Base-by-base conservation (phyloP, 2,329 filamentous ascomycete genomes). In the Didymella arachidicola region DNA sequence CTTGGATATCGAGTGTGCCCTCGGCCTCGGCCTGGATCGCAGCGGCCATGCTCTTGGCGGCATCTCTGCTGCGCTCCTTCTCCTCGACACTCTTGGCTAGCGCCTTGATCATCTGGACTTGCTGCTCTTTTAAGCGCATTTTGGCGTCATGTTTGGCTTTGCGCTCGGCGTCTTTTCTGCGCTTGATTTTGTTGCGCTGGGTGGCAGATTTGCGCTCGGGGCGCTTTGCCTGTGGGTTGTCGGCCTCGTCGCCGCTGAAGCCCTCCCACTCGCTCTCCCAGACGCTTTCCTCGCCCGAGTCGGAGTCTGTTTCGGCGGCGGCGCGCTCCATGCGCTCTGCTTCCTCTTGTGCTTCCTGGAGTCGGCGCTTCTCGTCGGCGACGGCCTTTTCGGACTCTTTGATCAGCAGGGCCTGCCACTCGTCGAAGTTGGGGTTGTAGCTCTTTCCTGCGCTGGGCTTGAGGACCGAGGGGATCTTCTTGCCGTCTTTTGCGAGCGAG, bases 401-500 rank as follows among this genome's bases (percentile, higher is more conserved):
- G 19, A 85, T 83, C 43, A 97, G 80, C 16, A 94, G 86, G 8
- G 86, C 83, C 68, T 93, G 89, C 84, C 96, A 99, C 63, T 97
- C 93, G 63, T 87, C 85, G 68, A 96, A 96, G 6, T 86, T 81
- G 0, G 95, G 95, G 75, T 99, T 99, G 81, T 99, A 99, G 69
- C 92, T 96, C 77, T 89, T 92, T 59, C 92, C 93, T 16, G 89
- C 92, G 7, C 87, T 84, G 1, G 95, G 95, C 71, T 88, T 90
- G 61, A 85, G 83, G 0, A 99, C 90, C 2, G 93, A 88, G 1
- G 92, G 90, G 8, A 96, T 82, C 0, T 84, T 78, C 76, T 94
- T 96, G 36, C 93, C 93, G 71, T 84, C 92, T 42, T 89, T 90
- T n/a, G 91, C 85, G 29, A 98, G 84, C 3, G 93, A 92, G 52